A percentile compares a stretch with the other conserved stretches of the same genome.
Conservation (phyloP, 106 monocot genomes). For the Dendrobium officinale region DNA sequence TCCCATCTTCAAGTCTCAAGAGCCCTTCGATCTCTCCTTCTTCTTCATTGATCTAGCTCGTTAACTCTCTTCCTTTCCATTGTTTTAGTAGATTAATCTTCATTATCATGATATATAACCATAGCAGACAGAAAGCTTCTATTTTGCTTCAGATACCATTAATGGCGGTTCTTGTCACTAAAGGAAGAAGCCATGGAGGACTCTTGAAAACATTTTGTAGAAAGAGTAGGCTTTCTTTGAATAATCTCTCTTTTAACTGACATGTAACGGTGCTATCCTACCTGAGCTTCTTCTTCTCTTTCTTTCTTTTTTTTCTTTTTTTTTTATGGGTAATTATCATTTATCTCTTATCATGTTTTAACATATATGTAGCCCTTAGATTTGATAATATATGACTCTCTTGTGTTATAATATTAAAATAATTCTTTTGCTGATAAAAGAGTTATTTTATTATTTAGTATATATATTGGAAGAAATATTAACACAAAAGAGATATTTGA, state of each 20-base stretch:
- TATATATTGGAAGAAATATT: neutral
- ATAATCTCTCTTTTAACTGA: neutral
- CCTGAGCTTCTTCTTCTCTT: neutral
- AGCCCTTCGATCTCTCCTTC: neutral
- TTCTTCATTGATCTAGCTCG: neutral
- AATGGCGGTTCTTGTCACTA: neutral
- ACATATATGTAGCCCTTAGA: neutral
- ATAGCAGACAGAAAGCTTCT: neutral
- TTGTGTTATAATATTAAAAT: too few relatives aligned
- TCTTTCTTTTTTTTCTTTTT: neutral
- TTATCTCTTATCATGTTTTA: neutral
- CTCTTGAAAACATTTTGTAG: neutral
- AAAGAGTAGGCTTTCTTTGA: neutral
- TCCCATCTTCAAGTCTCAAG: neutral
- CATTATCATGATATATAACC: neutral
- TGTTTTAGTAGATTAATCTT: neutral
- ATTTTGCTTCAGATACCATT: too few relatives aligned
- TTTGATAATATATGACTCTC: too few relatives aligned
- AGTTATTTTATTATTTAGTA: neutral
- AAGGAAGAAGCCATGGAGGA: neutral
- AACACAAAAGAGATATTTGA: too few relatives aligned
- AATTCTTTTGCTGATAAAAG: too few relatives aligned
- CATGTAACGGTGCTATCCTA: neutral
- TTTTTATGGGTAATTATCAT: neutral
- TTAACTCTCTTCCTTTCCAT: neutral